Evolutionary conservation across 2,329 filamentous ascomycete species (phyloP).

Genomic region (Emergomyces orientalis): DNA sequence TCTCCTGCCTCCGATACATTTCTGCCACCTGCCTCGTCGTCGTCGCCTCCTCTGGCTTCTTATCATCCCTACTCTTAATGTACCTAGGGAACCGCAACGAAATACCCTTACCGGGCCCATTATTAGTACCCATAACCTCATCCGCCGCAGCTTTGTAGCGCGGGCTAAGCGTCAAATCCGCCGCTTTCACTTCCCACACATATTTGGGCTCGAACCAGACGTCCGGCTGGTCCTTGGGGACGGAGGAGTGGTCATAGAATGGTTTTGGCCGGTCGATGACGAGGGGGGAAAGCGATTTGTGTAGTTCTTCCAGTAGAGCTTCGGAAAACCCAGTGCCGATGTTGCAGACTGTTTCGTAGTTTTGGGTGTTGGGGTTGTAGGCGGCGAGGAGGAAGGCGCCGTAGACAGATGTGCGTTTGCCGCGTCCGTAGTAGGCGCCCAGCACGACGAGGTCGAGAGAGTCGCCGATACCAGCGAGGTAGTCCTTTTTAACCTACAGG

Average conservation of each 20-base stretch:
- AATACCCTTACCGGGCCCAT: slow-evolving; percentile 63
- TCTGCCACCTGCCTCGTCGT: slow-evolving; percentile 78
- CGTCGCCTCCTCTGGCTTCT: slow-evolving; percentile 88
- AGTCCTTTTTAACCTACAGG: slow-evolving; percentile 85
- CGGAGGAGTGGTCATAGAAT: slow-evolving; percentile 79
- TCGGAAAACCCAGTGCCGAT: slow-evolving; percentile 97
- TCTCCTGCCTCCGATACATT: slow-evolving; percentile 95
- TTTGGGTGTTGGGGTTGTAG: slow-evolving; percentile 71
- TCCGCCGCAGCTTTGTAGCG: slow-evolving; percentile 84
- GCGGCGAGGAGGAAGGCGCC: slow-evolving; percentile 93
- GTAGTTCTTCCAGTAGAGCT: slow-evolving; percentile 78
- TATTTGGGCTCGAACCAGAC: slow-evolving; percentile 94
- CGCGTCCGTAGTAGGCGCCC: slow-evolving; percentile 86
- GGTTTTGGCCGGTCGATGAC: slow-evolving; percentile 87
- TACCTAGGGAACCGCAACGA: slow-evolving; percentile 86
- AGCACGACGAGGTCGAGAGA: slow-evolving; percentile 93
- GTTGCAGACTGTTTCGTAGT: slow-evolving; percentile 94
- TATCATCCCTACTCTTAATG: slow-evolving; percentile 85
- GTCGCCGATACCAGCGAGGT: slow-evolving; percentile 85
- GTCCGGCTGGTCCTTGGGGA: slow-evolving; percentile 87
- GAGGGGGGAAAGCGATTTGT: slow-evolving; percentile 63
- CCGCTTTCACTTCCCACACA: slow-evolving; percentile 97
- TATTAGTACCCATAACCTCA: slow-evolving; percentile 63
- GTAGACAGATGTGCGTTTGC: slow-evolving; percentile 91
- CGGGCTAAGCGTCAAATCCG: slow-evolving; percentile 85